Base-by-base conservation (phyloP, 495 filamentous ascomycete genomes). In the Sabuloglossum arenarium region DNA sequence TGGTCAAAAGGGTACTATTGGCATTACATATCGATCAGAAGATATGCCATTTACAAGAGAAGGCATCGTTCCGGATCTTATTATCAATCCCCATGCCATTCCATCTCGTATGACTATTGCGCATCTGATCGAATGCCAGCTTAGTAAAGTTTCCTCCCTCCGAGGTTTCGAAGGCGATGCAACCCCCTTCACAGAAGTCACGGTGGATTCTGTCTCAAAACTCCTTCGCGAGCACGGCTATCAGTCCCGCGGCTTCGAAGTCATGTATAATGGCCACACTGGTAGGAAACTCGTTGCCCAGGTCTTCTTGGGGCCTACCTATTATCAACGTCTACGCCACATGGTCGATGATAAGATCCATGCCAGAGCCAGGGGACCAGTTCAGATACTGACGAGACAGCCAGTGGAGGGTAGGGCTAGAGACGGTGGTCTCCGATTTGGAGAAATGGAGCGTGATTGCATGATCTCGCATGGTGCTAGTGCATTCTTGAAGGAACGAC, bases 261-360 rank as follows among this genome's bases (percentile, higher is more conserved):
- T 97, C 65, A 90, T 99, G 90, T 97, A 91, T 72, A 91, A 97
- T 66, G 91, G 91, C 16, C 89, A 97, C 69, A 97, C 93, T 1
- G 91, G 91, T 39, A 78, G 79, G 55, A 99, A 97, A 75, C 69
- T 96, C 39, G 81, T 84, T 28, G 85, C 88, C 6, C 93, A 99
- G 69, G 82, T 97, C 29, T 99, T 97, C 78, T 74, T 99, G 47
- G 91, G 91, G 23, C 91, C 91, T 1, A 99, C 93, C 0, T 99
- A 99, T 74, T 99, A 99, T 72, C 91, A 99, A 71, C 88, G 93
- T 69, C 76, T 99, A 55, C 78, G 93, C 53, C 91, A 99, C 70
- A 99, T 99, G 91, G 91, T 99, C 59, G 93, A 99, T 67, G 91
- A 99, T 72, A 99, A 99, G 79, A 97, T 99, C 63, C 91, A 99